Base-by-base conservation (phyloP, 2,329 filamentous ascomycete species). In the Alternaria dauci region DNA sequence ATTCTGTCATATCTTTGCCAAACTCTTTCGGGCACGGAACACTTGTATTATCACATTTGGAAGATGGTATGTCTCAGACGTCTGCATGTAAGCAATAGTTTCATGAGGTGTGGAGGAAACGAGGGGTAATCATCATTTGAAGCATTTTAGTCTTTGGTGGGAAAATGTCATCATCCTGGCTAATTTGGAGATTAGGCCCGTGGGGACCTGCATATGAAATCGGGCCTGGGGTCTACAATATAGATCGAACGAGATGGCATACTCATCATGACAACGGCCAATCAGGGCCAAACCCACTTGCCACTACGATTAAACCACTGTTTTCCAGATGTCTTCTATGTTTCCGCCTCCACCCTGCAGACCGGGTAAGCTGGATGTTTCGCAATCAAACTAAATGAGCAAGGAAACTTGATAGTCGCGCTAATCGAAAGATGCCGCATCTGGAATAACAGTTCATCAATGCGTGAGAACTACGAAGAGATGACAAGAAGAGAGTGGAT, bases 141-240 rank as follows among this genome's bases (percentile, higher is more conserved):
- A 36, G 41, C 14, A 32, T 28, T 18, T 23, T 16, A 36, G 14
- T 57, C 32, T 41, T 59, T 48, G 55, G 58, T 60, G 58, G 58
- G 39, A 55, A 52, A 60, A 52, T 41, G 38, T 28, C 11, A 32
- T 39, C 18, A 25, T 38, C 61, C 55, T 55, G 61, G 56, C 63
- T 73, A 67, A 74, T 76, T 50, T 74, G 67, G 67, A 59, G 53
- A 62, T 52, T 63, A 71, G 72, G 69, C 55, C 71, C 67, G 72
- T 44, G 56, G 59, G 72, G 67, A 72, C 67, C 71, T 71, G 66
- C 69, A 74, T 66, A 65, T 65, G 59, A 66, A 68, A 58, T 61
- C 63, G 14, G 48, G 68, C 67, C 67, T 59, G 62, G 66, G 65
- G 55, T 50, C 39, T 25, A 51, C 34, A 66, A 66, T 64, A 60